Evolutionary conservation across 768 basidiomycete species (phyloP).

Genomic region (Russula foetens): DNA sequence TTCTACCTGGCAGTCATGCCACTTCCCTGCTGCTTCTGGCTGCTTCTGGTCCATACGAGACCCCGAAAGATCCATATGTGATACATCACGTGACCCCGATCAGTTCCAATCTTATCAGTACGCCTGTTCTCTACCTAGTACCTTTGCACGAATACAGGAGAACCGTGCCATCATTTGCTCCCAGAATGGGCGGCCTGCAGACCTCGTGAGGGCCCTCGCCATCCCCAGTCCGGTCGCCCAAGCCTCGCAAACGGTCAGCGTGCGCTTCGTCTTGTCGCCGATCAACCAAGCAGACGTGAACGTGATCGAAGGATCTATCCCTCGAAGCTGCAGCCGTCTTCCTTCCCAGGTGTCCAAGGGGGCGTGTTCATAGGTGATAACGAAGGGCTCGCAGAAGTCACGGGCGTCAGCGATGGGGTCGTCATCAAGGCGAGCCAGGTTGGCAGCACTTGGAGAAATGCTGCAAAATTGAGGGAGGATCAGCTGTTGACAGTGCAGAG

Average conservation of each 20-base stretch:
- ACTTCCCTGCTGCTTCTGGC: too few relatives aligned
- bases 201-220: too few relatives aligned
- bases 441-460: constrained; percentile 70
- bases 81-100: too few relatives aligned
- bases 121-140: constrained; percentile 24
- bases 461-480: constrained; percentile 40
- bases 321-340: constrained; percentile 41
- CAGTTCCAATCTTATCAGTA: background rate
- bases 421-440: constrained; percentile 56
- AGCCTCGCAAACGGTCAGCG: too few relatives aligned
- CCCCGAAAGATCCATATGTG: too few relatives aligned
- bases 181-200: constrained; percentile 51
- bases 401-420: constrained; percentile 60
- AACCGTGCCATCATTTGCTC: constrained; percentile 63
- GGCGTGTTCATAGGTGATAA: constrained; percentile 61
- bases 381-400: constrained; percentile 65
- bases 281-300: too few relatives aligned
- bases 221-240: too few relatives aligned
- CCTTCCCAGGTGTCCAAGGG: constrained; percentile 30
- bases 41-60: too few relatives aligned
- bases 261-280: too few relatives aligned
- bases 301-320: too few relatives aligned
- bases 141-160: constrained; percentile 26
- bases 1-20: too few relatives aligned
- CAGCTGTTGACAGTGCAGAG: constrained; percentile 58